Percentiles rank a stretch among this genome's conserved stretches.
Evolutionary conservation across 1,284 basidiomycete genomes (phyloP).

Genomic region (Irpex sp.): DNA sequence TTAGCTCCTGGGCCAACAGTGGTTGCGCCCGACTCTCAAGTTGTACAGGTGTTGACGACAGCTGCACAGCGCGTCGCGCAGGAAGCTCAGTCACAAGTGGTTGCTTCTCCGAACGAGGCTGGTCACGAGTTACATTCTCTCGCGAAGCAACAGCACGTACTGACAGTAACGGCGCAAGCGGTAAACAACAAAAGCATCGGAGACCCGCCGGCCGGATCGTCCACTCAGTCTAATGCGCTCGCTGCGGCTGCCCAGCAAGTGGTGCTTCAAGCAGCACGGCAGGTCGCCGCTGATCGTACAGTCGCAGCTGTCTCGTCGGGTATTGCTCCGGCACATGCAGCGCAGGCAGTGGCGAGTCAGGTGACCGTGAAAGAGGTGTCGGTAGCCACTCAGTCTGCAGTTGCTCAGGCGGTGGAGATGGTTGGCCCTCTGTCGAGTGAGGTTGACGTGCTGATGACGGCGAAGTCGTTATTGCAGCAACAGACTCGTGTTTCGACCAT

Average conservation of each 20-base stretch:
- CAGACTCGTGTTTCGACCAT: constrained; percentile 22
- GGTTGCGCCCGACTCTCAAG: constrained; percentile 50
- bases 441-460: constrained; percentile 65
- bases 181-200: constrained; percentile 65
- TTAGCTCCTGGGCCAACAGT: constrained; percentile 23
- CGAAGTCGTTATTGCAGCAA: constrained; percentile 57
- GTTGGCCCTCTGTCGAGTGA: constrained; percentile 59
- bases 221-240: constrained; percentile 41
- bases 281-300: constrained; percentile 53
- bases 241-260: constrained; percentile 76
- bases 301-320: constrained; percentile 41
- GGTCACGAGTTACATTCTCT: constrained; percentile 58
- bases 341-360: constrained; percentile 44
- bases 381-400: constrained; percentile 70
- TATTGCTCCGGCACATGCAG: constrained; percentile 30
- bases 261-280: constrained; percentile 73
- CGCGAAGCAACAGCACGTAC: constrained; percentile 75
- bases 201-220: constrained; percentile 42
- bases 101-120: constrained; percentile 40
- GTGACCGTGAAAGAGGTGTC: constrained; percentile 77
- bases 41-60: constrained; percentile 70
- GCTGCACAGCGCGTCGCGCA: constrained; percentile 74
- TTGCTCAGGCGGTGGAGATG: constrained; percentile 65
- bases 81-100: constrained; percentile 65
- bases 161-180: constrained; percentile 73